Evolutionary conservation across 1,284 basidiomycete species (phyloP).

Genomic region (Grifola frondosa): DNA sequence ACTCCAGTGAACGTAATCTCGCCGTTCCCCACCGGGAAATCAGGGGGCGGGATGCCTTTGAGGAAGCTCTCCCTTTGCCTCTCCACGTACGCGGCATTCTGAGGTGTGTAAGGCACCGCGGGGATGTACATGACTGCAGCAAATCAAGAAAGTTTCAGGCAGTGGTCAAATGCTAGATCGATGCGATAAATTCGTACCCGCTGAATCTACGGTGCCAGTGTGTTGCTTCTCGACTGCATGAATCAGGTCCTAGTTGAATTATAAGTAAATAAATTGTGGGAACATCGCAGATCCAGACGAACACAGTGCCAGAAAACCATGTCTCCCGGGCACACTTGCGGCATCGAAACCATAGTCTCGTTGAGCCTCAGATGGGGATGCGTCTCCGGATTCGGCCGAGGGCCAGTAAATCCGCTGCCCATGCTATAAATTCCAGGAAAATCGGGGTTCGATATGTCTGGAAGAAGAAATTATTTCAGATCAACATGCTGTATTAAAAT

Average conservation of each 20-base stretch:
- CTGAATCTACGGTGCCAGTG: slow-evolving; percentile 67
- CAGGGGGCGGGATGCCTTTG: slow-evolving; percentile 62
- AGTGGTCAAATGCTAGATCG: slow-evolving; percentile 4
- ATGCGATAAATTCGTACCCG: slow-evolving; percentile 46
- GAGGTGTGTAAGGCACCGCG: slow-evolving; percentile 70
- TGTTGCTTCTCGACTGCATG: slow-evolving; percentile 81
- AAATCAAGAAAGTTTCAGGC: not conserved
- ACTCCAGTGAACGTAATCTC: slow-evolving; percentile 56
- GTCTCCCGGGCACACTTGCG: slow-evolving; percentile 76
- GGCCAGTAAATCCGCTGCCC: slow-evolving; percentile 49
- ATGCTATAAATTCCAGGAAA: slow-evolving; percentile 57
- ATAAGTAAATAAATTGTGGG: not conserved
- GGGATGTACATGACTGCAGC: slow-evolving; percentile 76
- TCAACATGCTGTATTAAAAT: not conserved
- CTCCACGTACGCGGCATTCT: slow-evolving; percentile 61
- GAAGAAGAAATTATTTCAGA: not conserved
- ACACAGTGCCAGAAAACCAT: slow-evolving; percentile 87
- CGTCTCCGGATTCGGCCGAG: slow-evolving; percentile 46
- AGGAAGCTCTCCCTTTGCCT: slow-evolving; percentile 65
- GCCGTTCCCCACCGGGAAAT: slow-evolving; percentile 66
- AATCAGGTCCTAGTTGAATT: slow-evolving; percentile 54
- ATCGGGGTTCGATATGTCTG: slow-evolving; percentile 54
- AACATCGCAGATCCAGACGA: slow-evolving; percentile 8
- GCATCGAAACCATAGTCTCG: slow-evolving; percentile 73
- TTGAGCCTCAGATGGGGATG: slow-evolving; percentile 73